Evolutionary conservation across 176 grass and related monocot species (phyloP), one percentile per base, ranked within the genome.

Genomic region (Carex kokanica): DNA sequence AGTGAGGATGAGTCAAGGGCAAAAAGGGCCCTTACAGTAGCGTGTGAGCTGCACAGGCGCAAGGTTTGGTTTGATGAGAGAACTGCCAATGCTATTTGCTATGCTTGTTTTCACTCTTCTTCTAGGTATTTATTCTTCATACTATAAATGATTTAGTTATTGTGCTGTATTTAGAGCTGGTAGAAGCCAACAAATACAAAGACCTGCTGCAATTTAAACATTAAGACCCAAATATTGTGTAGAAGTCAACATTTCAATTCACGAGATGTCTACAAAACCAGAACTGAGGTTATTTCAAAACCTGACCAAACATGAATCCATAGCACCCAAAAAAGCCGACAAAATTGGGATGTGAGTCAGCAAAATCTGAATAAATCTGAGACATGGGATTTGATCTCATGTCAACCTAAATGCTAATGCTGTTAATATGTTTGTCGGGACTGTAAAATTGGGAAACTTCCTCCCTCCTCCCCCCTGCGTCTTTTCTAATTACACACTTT

Each of bases 61-160:
- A 91, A 87, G 57, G 96, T 98, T 34, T 98, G 96, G 96, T 95
- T 98, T 86, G 93, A 98, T 86, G 96, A 98, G 4, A 88, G 93
- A 34, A 95, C 93, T 74, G 81, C 93, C 79, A 98, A 95, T 91
- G 91, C 83, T 81, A 93, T 98, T 84, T 98, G 96, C 55, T 84
- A 89, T 81, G 92, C 96, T 65, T 98, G 91, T 86, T 98, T 98
- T 71, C 96, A 98, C 79, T 66, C 91, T 72, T 98, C 93, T 58
- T 91, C 87, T 86, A 91, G 88, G 93, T 98, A 86, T 41, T 62
- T 52, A 41, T 58, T 63, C 9, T 64, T 82, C 41, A 77, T 32
- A 68, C 15, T 83, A 24, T 38, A 23, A 21, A 73, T 49, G 45
- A 49, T 12, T 24, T 49, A 73, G 7, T 73, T 24, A 14, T 51